Base-by-base conservation (phyloP, 257 asterid genomes). In the Salvia miltiorrhiza region DNA sequence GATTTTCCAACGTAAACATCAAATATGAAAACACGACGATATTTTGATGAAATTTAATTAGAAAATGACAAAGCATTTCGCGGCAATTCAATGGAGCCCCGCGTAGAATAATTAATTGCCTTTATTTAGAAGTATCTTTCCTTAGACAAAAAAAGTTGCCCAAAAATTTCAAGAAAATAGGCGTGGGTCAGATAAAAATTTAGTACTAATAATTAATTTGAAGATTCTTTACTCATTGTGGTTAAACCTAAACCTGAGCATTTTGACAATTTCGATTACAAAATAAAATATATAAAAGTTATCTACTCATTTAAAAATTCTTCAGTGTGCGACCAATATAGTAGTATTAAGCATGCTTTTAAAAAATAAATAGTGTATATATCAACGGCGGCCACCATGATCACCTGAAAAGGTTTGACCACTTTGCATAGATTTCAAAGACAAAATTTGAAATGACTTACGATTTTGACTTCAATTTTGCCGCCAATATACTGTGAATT, bases 341-440 rank as follows among this genome's bases (percentile, higher is more conserved):
- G 57, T 43, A 28, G 3, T n/a, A 49, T 17, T 14, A 44, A 14
- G 28, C 17, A 39, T 48, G 26, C 2, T 26, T 55, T 14, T 9
- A 13, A 53, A 35, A 3, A n/a, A n/a, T n/a, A n/a, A n/a, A n/a
- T n/a, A n/a, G n/a, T n/a, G n/a, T n/a, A n/a, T n/a, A n/a, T n/a
- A n/a, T 56, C 24, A 26, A 43, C 2, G 50, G 55, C 41, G 35
- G 49, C 44, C 39, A 52, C 44, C 61, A 20, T n/a, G n/a, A n/a
- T 19, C 56, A 21, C 55, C 62, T 17, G 10, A 40, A 65, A 19
- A 57, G 24, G 68, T 66, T 70, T 58, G 80, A 55, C 64, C 17
- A 16, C 16, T 4, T 4, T 1, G 16, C 0, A 53, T 65, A 41
- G 7, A 33, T 32, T 30, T 50, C 5, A 56, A 41, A 26, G 4